Evolutionary conservation across 2,329 filamentous ascomycete species (phyloP).

Genomic region (Cephalotrichum gorgonifer): DNA sequence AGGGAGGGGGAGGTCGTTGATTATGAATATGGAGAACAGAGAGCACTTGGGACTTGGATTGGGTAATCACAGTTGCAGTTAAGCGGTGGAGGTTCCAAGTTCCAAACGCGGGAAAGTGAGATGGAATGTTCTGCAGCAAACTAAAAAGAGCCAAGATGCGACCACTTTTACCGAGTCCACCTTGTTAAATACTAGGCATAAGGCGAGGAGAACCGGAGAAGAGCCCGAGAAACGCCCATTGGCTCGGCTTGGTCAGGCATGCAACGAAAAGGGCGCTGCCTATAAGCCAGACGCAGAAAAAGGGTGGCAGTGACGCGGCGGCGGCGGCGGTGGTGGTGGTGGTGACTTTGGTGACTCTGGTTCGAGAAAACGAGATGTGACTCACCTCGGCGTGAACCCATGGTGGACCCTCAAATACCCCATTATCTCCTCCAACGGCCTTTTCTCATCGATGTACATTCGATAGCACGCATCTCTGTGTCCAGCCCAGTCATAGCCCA

Average conservation of each 20-base stretch:
- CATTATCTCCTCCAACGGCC: constrained; percentile 64
- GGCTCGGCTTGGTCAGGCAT: neutral
- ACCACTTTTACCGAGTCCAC: too few species aligned
- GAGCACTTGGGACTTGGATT: too few species aligned
- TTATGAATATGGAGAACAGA: too few species aligned
- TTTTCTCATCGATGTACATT: constrained; percentile 69
- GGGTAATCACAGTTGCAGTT: too few species aligned
- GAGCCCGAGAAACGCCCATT: neutral
- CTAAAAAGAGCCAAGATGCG: too few species aligned
- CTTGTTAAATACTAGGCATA: neutral
- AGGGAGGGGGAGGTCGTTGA: too few species aligned
- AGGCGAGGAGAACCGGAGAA: too few species aligned
- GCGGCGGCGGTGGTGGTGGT: neutral
- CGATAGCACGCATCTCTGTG: constrained; percentile 34
- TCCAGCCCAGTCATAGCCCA: constrained; percentile 37
- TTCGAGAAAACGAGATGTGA: constrained; percentile 10
- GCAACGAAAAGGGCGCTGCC: neutral
- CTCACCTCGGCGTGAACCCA: constrained; percentile 62
- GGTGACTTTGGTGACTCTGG: constrained; percentile 3
- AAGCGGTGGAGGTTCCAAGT: too few species aligned
- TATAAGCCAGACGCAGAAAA: neutral
- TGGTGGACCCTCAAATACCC: constrained; percentile 54
- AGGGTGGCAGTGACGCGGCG: neutral
- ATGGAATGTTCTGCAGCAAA: too few species aligned
- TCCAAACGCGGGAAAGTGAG: too few species aligned